Base-by-base conservation (phyloP, 352 stramenopile species). In the Globisporangium ultimum region DNA sequence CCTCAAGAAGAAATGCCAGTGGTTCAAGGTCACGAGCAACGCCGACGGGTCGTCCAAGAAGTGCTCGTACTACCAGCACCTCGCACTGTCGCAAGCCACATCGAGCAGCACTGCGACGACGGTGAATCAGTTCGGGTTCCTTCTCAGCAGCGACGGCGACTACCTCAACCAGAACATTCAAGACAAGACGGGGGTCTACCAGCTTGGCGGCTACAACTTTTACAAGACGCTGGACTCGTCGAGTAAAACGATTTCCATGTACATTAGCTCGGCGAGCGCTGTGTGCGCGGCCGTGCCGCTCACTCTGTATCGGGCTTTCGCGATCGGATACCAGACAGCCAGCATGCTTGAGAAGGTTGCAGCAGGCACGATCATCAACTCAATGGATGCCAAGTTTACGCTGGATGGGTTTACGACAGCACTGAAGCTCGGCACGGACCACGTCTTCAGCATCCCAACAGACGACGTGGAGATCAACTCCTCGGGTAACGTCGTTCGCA, bases 341-440 rank as follows among this genome's bases (percentile, higher is more conserved):
- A 60, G 53, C 22, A 74, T 74, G 67, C 28, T 70, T 17, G 45
- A 53, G 51, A 71, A 74, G 48, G 58, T 64, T 45, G 60, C 58
- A 13, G 67, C 57, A 32, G 67, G 67, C 49, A 60, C 70, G 63
- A 74, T 60, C 36, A 71, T 74, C 60, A 74, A 74, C 47, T 70
- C 63, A n/a, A 74, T 74, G 67, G 67, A 74, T 53, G 60, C 58
- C n/a, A 18, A 61, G 43, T 74, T 71, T 48, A 64, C 67, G 28
- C 63, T 71, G 20, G 45, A 55, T 11, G 48, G 48, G 40, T 74
- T 71, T 43, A 40, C 71, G 28, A 32, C 46, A 41, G 61, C 67
- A 20, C 36, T 66, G 21, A 61, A 61, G 46, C n/a, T 34, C 12
- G 52, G 48, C 34, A 53, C 58, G 28, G 8, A 18, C 24, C 38